Percentiles rank a stretch among this genome's conserved stretches.
Evolutionary conservation across 768 basidiomycete species (phyloP).

Genomic region (Tricholoma furcatifolium): DNA sequence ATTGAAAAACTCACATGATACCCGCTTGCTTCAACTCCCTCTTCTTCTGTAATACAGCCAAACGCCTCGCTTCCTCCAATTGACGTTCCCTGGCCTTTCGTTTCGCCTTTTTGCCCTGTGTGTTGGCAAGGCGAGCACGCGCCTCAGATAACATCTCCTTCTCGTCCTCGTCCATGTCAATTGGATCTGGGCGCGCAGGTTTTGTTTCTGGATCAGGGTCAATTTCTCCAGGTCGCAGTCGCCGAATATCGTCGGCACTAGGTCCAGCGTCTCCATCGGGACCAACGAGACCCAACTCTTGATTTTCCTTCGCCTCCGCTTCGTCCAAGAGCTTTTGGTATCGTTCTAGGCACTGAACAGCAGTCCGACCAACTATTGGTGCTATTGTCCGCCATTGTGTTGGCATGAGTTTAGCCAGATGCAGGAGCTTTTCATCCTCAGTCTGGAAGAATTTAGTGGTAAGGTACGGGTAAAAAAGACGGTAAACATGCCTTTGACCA

Average conservation of each 20-base stretch:
- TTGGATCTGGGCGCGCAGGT: constrained; percentile 96
- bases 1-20: constrained; percentile 68
- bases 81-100: constrained; percentile 97
- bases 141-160: constrained; percentile 99
- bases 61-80: constrained; percentile 89
- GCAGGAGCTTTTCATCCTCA: constrained; percentile 97
- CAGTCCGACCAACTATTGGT: constrained; percentile 96
- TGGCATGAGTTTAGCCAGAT: constrained; percentile 98
- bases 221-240: constrained; percentile 92
- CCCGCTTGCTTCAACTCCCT: constrained; percentile 97
- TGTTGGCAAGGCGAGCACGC: constrained; percentile 95
- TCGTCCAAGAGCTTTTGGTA: constrained; percentile 98
- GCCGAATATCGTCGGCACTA: constrained; percentile 88
- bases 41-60: constrained; percentile 97
- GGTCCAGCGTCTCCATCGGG: constrained; percentile 80
- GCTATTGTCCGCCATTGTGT: constrained; percentile 99
- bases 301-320: constrained; percentile 94
- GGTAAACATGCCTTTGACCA: constrained; percentile 84
- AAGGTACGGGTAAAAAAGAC: neutral
- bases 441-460: constrained; percentile 47
- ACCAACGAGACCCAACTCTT: constrained; percentile 88
- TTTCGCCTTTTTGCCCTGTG: constrained; percentile 99
- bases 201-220: constrained; percentile 99
- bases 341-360: constrained; percentile 95
- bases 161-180: constrained; percentile 99